phyloP scores from a whole-genome alignment of 257 asterid species.

The Solanum acaule region DNA sequence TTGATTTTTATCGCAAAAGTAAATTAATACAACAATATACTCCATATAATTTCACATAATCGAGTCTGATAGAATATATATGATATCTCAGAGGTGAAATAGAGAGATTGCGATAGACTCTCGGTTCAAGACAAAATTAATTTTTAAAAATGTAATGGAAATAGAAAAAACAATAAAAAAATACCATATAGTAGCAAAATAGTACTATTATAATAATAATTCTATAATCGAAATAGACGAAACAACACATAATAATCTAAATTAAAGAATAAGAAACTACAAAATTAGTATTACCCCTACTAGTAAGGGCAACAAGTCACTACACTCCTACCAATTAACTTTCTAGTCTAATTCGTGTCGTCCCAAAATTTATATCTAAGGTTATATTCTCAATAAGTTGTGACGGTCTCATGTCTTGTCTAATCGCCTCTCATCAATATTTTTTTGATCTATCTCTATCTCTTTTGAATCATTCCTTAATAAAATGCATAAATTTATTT shows the following conservation, averaged over 20 bases:
- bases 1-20: background rate
- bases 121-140: background rate
- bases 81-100: background rate
- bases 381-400: no score
- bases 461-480: background rate
- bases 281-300: background rate
- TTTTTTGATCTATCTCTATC: no score
- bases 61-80: no score
- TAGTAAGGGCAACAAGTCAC: background rate
- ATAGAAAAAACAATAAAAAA: background rate
- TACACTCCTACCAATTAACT: background rate
- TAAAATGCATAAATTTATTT: background rate
- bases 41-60: background rate
- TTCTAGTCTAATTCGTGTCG: no score
- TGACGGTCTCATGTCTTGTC: background rate
- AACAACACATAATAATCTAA: background rate
- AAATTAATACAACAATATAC: no score
- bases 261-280: no score
- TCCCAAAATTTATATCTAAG: no score
- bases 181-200: background rate
- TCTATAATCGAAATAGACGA: no score
- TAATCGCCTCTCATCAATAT: no score
- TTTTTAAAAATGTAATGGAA: background rate
- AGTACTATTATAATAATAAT: no score
- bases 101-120: background rate